A percentile compares a stretch with the other conserved stretches of the same genome.
phyloP scores from a whole-genome alignment of 2,329 filamentous ascomycete genomes.

The Orbilia oligospora region DNA sequence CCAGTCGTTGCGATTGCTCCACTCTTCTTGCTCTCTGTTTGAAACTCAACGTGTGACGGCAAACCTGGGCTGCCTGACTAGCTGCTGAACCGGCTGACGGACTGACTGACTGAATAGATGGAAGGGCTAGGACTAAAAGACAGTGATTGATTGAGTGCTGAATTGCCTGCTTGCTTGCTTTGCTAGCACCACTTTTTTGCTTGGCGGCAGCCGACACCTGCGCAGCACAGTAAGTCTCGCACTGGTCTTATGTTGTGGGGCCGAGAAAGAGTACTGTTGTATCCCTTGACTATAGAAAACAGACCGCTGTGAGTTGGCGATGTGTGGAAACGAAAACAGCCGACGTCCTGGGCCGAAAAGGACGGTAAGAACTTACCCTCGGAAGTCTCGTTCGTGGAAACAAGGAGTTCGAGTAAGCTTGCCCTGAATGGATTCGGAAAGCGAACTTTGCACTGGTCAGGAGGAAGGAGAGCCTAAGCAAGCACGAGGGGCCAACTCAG shows the following conservation, averaged over 20 bases:
- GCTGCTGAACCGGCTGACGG: too few relatives aligned
- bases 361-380: conserved; percentile 32
- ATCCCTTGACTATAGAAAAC: conserved; percentile 18
- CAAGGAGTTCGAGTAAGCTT: conserved; percentile 43
- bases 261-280: conserved; percentile 21
- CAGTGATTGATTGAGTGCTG: too few relatives aligned
- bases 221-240: conserved; percentile 32
- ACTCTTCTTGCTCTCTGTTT: conserved; percentile 42
- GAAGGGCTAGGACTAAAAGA: conserved; percentile 18
- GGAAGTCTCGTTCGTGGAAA: conserved; percentile 40
- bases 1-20: conserved; percentile 51
- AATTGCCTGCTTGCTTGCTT: neutral
- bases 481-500: conserved; percentile 52
- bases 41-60: conserved; percentile 58
- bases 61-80: conserved; percentile 34
- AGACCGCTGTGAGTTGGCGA: conserved; percentile 28
- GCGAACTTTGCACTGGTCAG: neutral
- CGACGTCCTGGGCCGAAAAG: conserved; percentile 13
- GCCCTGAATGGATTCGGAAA: conserved; percentile 41
- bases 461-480: conserved; percentile 11
- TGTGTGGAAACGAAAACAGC: conserved; percentile 38
- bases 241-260: conserved; percentile 23
- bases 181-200: conserved; percentile 31
- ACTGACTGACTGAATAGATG: neutral
- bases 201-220: conserved; percentile 54